phyloP scores from a whole-genome alignment of 2,329 filamentous ascomycete species.

The Penicillium sp. region DNA sequence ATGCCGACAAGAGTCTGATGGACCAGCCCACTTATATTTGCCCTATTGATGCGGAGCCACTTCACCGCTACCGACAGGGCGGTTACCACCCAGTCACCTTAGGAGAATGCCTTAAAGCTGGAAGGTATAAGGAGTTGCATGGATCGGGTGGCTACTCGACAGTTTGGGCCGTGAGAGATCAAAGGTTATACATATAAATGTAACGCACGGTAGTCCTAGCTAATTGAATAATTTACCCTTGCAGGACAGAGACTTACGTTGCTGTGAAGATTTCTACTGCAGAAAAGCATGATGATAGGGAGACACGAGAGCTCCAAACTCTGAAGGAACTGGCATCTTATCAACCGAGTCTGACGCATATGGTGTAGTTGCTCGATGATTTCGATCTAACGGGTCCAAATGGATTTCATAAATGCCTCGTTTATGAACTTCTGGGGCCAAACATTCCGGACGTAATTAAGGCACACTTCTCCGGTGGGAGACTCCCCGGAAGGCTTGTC shows the following conservation, averaged over 20 bases:
- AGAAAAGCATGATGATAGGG: constrained; percentile 6
- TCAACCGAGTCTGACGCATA: constrained; percentile 23
- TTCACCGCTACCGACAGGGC: too few species aligned
- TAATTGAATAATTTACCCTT: constrained; percentile 7
- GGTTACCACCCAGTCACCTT: too few species aligned
- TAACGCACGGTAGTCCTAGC: not conserved
- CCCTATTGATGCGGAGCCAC: too few species aligned
- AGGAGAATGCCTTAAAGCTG: too few species aligned
- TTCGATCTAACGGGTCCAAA: constrained; percentile 47
- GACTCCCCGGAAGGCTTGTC: constrained; percentile 44
- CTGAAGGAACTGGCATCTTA: constrained; percentile 15
- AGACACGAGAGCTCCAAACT: constrained; percentile 21
- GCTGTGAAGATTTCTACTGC: constrained; percentile 25
- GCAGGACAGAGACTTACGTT: constrained; percentile 22
- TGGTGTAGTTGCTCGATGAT: constrained; percentile 38
- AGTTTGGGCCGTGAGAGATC: constrained; percentile 38
- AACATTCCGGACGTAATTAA: constrained; percentile 38
- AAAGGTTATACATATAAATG: constrained; percentile 16
- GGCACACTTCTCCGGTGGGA: constrained; percentile 29
- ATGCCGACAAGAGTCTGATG: too few species aligned
- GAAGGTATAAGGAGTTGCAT: too few species aligned
- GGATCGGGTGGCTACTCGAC: constrained; percentile 38
- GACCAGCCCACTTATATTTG: too few species aligned
- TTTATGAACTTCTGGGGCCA: constrained; percentile 44
- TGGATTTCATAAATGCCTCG: constrained; percentile 46